phyloP scores from a whole-genome alignment of 176 grass and related monocot genomes.

The Rhipidocladum racemiflorum region DNA sequence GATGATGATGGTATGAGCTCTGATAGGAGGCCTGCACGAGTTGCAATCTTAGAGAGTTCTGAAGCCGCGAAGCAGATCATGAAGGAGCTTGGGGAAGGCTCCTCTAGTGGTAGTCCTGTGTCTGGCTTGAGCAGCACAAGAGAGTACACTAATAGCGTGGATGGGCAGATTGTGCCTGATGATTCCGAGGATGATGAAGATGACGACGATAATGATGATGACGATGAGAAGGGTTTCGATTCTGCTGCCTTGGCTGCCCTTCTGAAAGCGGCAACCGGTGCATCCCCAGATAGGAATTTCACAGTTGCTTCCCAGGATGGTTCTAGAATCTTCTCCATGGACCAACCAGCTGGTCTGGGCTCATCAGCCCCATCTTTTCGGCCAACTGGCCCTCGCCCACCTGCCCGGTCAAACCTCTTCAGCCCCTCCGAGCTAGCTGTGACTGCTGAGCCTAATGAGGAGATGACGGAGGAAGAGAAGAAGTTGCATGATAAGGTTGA shows the following conservation, averaged over 20 bases:
- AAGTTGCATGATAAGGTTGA: slow-evolving; percentile 88
- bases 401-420: slow-evolving; percentile 45
- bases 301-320: slow-evolving; percentile 58
- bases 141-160: slow-evolving; percentile 47
- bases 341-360: slow-evolving; percentile 68
- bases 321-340: slow-evolving; percentile 56
- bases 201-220: slow-evolving; percentile 63
- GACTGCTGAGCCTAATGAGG: slow-evolving; percentile 47
- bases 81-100: slow-evolving; percentile 60
- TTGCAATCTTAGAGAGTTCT: slow-evolving; percentile 59
- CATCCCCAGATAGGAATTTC: slow-evolving; percentile 49
- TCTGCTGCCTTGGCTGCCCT: slow-evolving; percentile 63
- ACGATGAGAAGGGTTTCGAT: slow-evolving; percentile 60
- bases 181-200: slow-evolving; percentile 69
- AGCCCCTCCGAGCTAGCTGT: slow-evolving; percentile 43
- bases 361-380: slow-evolving; percentile 57
- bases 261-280: slow-evolving; percentile 68
- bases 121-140: slow-evolving; percentile 45
- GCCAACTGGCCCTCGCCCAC: slow-evolving; percentile 40
- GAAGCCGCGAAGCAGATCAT: slow-evolving; percentile 57
- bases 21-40: slow-evolving; percentile 43
- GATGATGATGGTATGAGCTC: slow-evolving; percentile 43
- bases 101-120: slow-evolving; percentile 34
- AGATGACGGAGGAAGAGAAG: slow-evolving; percentile 78
- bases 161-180: slow-evolving; percentile 60